phyloP scores from a whole-genome alignment of 202 grass and related monocot genomes.

The Schoenoplectus triqueter region DNA sequence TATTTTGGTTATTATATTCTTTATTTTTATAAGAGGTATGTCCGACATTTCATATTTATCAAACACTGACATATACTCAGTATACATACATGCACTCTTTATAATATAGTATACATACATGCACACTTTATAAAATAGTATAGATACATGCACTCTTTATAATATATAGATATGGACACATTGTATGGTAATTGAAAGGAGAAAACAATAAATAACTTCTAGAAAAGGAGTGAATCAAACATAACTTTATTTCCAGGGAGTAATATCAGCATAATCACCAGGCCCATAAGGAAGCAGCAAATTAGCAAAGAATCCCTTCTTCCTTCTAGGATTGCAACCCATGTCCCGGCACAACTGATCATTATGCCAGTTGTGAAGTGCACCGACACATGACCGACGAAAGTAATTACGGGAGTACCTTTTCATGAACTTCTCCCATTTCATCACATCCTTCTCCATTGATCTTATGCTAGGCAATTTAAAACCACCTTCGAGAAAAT shows the following conservation, averaged over 20 bases:
- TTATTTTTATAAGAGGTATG: no score
- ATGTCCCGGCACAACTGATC: conserved; percentile 81
- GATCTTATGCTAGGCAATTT: conserved; percentile 52
- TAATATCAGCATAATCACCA: conserved; percentile 60
- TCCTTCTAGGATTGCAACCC: conserved; percentile 66
- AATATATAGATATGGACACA: not conserved
- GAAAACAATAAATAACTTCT: not conserved
- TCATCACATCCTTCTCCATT: conserved; percentile 60
- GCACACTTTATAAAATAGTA: no score
- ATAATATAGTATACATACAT: no score
- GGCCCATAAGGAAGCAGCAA: conserved; percentile 71
- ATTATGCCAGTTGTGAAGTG: conserved; percentile 68
- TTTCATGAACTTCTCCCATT: conserved; percentile 66
- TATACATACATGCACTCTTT: no score
- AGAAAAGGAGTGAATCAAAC: not conserved
- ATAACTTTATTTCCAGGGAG: conserved; percentile 22
- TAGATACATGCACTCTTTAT: no score
- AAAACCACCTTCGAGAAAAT: conserved; percentile 71
- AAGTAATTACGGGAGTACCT: conserved; percentile 40
- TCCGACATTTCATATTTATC: no score
- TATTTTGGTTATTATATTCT: no score
- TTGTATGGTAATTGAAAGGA: not conserved
- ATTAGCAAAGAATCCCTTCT: conserved; percentile 71
- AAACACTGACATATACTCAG: no score
- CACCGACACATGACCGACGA: conserved; percentile 49